A percentile compares a stretch with the other conserved stretches of the same genome.
Evolutionary conservation across 306 rosid species (phyloP).

Genomic region (Cicer yamashitae): DNA sequence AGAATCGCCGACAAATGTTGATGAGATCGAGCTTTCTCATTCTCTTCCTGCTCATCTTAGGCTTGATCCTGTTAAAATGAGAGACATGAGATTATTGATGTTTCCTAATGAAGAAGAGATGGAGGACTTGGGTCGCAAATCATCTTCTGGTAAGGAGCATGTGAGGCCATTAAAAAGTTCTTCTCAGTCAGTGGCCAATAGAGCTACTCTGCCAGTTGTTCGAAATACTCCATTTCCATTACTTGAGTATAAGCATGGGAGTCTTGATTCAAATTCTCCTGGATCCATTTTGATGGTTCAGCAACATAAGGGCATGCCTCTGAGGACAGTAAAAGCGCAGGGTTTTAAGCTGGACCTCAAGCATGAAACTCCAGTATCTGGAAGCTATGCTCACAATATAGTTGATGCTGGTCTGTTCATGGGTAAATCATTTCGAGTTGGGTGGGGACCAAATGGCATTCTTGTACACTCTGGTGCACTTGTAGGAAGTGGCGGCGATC

Average conservation of each 20-base stretch:
- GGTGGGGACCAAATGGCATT: constrained; percentile 98
- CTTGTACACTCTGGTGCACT: constrained; percentile 85
- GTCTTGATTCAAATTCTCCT: constrained; percentile 69
- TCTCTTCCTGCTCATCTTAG: constrained; percentile 96
- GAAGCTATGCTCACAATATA: constrained; percentile 64
- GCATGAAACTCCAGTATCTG: constrained; percentile 72
- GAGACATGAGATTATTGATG: constrained; percentile 93
- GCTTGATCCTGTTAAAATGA: constrained; percentile 90
- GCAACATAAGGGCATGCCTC: constrained; percentile 68
- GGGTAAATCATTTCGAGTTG: constrained; percentile 97
- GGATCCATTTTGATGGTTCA: constrained; percentile 87
- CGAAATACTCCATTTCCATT: constrained; percentile 89
- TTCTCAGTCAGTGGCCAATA: constrained; percentile 54
- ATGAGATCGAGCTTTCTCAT: constrained; percentile 74
- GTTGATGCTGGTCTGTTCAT: constrained; percentile 97
- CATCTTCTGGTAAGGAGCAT: constrained; percentile 60
- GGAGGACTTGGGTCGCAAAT: constrained; percentile 55
- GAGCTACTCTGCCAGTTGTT: constrained; percentile 61
- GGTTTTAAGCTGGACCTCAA: constrained; percentile 82
- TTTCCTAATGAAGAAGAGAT: constrained; percentile 64
- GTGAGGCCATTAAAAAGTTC: constrained; percentile 59
- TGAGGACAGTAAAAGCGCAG: constrained; percentile 60
- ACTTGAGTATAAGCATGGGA: constrained; percentile 82
- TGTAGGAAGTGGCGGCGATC: constrained; percentile 60
- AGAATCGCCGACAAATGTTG: constrained; percentile 50